phyloP scores from a whole-genome alignment of 805 yeast species.

The Ogataea pini region DNA sequence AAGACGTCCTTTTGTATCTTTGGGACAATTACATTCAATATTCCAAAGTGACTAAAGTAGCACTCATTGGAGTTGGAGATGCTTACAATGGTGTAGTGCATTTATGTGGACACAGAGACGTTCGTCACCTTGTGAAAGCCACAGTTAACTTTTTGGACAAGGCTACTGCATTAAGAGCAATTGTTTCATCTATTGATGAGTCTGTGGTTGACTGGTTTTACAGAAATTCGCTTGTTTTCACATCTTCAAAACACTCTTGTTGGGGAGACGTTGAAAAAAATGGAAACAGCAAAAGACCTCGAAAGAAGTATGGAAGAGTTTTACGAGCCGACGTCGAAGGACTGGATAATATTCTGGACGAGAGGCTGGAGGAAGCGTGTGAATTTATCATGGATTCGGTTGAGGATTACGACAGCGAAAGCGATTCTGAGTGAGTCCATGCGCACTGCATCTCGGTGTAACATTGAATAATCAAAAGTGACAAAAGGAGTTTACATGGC shows the following conservation, averaged over 20 bases:
- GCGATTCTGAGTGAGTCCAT: constrained; percentile 22
- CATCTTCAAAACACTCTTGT: constrained; percentile 71
- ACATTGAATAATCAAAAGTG: neutral
- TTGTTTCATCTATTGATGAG: constrained; percentile 88
- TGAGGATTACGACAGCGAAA: constrained; percentile 60
- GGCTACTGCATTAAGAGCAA: constrained; percentile 65
- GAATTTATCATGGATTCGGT: constrained; percentile 81
- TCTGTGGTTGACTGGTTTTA: constrained; percentile 89
- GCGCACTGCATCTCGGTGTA: neutral
- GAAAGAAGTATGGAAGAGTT: constrained; percentile 91
- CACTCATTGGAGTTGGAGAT: constrained; percentile 87
- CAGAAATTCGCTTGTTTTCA: constrained; percentile 79
- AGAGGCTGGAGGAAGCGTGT: constrained; percentile 80
- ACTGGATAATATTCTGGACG: constrained; percentile 72
- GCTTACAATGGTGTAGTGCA: constrained; percentile 86
- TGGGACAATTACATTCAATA: constrained; percentile 92
- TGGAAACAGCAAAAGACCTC: constrained; percentile 61
- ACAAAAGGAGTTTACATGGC: neutral
- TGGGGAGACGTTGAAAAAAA: constrained; percentile 57
- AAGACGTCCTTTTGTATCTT: constrained; percentile 72
- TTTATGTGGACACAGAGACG: constrained; percentile 79
- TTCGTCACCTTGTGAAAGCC: constrained; percentile 63
- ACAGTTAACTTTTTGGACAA: constrained; percentile 70
- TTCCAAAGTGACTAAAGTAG: constrained; percentile 68
- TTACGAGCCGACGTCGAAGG: constrained; percentile 73